Evolutionary conservation across 1,284 basidiomycete species (phyloP), one percentile per base, ranked within the genome.

Genomic region (Ustilago esculenta): DNA sequence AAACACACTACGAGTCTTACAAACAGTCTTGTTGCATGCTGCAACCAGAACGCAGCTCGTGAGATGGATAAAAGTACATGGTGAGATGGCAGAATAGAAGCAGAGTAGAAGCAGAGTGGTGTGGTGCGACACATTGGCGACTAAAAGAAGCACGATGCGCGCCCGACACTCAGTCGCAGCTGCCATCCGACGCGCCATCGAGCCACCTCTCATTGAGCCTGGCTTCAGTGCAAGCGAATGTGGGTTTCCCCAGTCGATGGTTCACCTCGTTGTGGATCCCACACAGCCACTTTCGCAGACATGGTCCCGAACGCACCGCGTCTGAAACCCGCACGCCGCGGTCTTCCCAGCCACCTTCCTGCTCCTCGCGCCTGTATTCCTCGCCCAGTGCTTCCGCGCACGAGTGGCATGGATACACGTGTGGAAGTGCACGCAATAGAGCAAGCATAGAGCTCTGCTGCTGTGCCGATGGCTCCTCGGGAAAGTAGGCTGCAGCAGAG

Each of bases 221-320:
- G 21, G 35, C 40, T n/a, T 81, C 76, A 3, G 40, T 55, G 41
- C 80, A 81, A 12, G 61, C 40, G 45, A 73, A 81, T 15, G 35
- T 17, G 1, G 69, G 68, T 61, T 81, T 81, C 7, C 79, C 77
- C 14, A 81, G 53, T 2, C 79, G 53, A 39, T 61, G 66, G 32
- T 81, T 81, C 40, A 81, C 77, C 41, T 75, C 75, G 54, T 81
- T 81, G 56, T 81, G 80, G 29, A 80, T 67, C 3, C 70, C 72
- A 27, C 80, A 81, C 5, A 80, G 58, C 73, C 77, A 81, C 18
- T 54, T 59, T n/a, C 75, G 60, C 42, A 79, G 36, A 0, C 50
- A 27, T 4, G 56, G 53, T 2, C 73, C 75, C 45, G 47, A 70
- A 15, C 29, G 43, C 34, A 59, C 69, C 20, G 63, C 66, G 18